Evolutionary conservation across 495 filamentous ascomycete species (phyloP), one percentile per base, ranked within the genome.

Genomic region (Amphirosellinia nigrospora): DNA sequence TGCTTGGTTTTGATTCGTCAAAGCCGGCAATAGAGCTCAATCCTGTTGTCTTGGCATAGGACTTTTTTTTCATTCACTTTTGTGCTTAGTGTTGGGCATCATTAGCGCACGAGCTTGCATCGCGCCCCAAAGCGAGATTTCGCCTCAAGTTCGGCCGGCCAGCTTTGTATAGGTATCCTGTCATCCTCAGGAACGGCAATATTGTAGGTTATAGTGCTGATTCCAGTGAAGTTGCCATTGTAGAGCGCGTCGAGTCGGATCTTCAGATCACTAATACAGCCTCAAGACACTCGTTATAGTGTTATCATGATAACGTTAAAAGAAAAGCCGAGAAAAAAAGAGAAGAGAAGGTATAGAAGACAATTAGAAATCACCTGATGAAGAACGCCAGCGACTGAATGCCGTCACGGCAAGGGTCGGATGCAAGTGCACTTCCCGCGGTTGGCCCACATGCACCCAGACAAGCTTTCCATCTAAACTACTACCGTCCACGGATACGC

Each of bases 341-440:
- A n/a, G n/a, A n/a, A 30, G 53, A 58, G 32, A 8, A 21, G 8
- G 53, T 58, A 52, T 52, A 19, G 55, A 58, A 36, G 30, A 58
- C 19, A 36, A 36, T 19, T 21, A 36, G 30, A 58, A 70, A 73
- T 77, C 75, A 77, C 75, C 75, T 77, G 75, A 77, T 68, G 45
- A 71, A 43, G 64, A 75, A 53, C 60, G 59, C 62, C 75, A 70
- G 75, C 75, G 75, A 75, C 68, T 71, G 56, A 52, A 56, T 59
- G 64, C 71, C 63, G 70, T 61, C 52, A 66, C 64, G 70, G 64
- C 72, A 74, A 71, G 75, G 75, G 75, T 77, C 75, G 75, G 75
- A 75, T 77, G 73, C 70, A 28, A 67, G 52, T 73, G 58, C 72
- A 72, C 71, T 75, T 77, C 75, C 75, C 75, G 75, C 75, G 75